Evolutionary conservation across 2,329 filamentous ascomycete genomes (phyloP).

Genomic region (Corinectria fuckeliana): DNA sequence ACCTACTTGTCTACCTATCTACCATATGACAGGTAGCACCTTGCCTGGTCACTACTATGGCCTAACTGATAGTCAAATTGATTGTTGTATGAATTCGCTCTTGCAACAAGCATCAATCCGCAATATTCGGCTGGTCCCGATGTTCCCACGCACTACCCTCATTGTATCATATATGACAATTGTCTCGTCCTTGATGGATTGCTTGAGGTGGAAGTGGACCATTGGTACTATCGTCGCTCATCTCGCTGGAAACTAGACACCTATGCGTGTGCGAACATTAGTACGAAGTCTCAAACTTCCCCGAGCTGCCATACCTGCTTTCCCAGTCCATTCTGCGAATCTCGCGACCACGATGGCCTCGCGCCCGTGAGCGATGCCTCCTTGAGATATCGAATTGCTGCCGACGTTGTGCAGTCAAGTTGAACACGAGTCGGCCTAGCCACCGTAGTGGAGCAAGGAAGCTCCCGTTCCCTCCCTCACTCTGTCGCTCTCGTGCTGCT

Average conservation of each 20-base stretch:
- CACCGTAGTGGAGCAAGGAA: not conserved
- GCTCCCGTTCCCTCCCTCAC: too few relatives aligned
- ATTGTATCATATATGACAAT: conserved; percentile 16
- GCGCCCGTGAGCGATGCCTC: not conserved
- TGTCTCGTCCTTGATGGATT: conserved; percentile 26
- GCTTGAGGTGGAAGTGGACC: conserved; percentile 18
- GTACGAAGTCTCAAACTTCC: not conserved
- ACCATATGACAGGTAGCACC: too few relatives aligned
- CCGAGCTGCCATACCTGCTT: conserved; percentile 1
- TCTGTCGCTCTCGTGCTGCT: not conserved
- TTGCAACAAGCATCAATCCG: not conserved
- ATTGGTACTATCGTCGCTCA: not conserved
- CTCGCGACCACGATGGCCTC: conserved; percentile 21
- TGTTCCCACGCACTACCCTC: not conserved
- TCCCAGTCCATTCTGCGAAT: conserved; percentile 14
- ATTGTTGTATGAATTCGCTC: not conserved
- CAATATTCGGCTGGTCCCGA: not conserved
- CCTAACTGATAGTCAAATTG: not conserved
- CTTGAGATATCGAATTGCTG: not conserved
- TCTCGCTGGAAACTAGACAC: not conserved
- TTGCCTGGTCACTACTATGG: not conserved
- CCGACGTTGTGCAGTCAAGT: not conserved
- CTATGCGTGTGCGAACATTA: conserved; percentile 4
- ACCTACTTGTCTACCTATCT: too few relatives aligned
- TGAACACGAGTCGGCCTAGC: not conserved